Conservation (phyloP, 1,284 basidiomycete genomes). For the Malassezia brasiliensis region DNA sequence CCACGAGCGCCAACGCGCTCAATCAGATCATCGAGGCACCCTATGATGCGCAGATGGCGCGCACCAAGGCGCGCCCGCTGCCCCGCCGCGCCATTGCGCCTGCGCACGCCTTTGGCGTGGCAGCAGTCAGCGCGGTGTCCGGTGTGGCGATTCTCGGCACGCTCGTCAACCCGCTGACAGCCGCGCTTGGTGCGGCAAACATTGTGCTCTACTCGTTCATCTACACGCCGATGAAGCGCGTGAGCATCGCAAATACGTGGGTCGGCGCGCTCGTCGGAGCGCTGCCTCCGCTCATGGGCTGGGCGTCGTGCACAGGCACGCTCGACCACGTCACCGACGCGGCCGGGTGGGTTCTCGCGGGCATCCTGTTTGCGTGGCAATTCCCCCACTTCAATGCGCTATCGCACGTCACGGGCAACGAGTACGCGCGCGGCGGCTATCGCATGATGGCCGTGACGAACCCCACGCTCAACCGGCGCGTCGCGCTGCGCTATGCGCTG, state of each 20-base stretch:
- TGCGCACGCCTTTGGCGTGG: conserved; percentile 74
- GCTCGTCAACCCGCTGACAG: conserved; percentile 82
- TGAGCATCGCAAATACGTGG: conserved; percentile 84
- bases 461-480: conserved; percentile 71
- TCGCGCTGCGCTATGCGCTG: conserved; percentile 71
- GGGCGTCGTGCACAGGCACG: conserved; percentile 82
- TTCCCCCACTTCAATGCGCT: conserved; percentile 97
- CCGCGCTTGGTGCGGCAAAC: conserved; percentile 70
- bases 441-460: conserved; percentile 78
- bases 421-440: conserved; percentile 89
- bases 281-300: conserved; percentile 92
- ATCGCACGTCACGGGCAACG: conserved; percentile 73
- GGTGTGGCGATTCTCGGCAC: conserved; percentile 70
- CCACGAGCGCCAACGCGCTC: conserved; percentile 82
- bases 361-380: conserved; percentile 80
- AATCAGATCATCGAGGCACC: conserved; percentile 94
- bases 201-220: conserved; percentile 79
- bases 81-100: conserved; percentile 72
- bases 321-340: conserved; percentile 56
- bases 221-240: conserved; percentile 92
- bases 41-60: conserved; percentile 90
- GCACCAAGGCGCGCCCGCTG: conserved; percentile 81
- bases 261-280: conserved; percentile 84
- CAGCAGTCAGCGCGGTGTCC: conserved; percentile 60
- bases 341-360: conserved; percentile 37